Evolutionary conservation across 495 filamentous ascomycete genomes (phyloP).

Genomic region (Sordaria brevicollis): DNA sequence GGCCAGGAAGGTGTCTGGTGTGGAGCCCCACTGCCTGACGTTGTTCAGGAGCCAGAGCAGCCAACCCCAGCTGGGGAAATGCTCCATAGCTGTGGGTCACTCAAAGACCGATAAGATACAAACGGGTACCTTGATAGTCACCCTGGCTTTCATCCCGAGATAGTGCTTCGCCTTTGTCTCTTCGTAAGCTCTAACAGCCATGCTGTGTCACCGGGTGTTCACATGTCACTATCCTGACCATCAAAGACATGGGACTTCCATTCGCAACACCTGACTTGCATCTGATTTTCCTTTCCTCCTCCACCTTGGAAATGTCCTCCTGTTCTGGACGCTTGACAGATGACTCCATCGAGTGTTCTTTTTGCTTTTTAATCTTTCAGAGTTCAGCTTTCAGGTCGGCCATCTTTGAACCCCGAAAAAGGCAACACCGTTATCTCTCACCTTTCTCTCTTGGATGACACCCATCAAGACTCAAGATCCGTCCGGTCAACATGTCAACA

Average conservation of each 20-base stretch:
- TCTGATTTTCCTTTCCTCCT: not conserved
- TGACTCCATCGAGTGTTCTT: not conserved
- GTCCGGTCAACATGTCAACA: not conserved
- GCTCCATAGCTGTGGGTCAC: not conserved
- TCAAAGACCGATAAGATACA: not conserved
- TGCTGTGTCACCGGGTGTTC: not conserved
- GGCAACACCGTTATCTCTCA: not conserved
- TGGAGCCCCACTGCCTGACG: not conserved
- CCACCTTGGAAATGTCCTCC: not conserved
- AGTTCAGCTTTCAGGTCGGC: not conserved
- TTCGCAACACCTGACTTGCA: not conserved
- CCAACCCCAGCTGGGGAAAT: not conserved
- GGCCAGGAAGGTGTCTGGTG: not conserved
- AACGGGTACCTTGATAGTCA: not conserved
- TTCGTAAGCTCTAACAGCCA: not conserved
- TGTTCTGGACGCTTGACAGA: not conserved
- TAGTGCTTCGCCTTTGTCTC: not conserved
- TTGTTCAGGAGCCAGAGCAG: not conserved
- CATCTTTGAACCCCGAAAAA: not conserved
- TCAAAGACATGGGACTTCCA: too few species aligned
- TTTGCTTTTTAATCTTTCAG: not conserved
- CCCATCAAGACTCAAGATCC: not conserved
- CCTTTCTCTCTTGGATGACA: not conserved
- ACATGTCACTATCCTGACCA: not conserved
- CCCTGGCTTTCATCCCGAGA: not conserved